These are phyloP conservation scores for Cadophora sp. DNA, from an alignment of 2,329 filamentous ascomycete genomes.

Conservation along the genomic window DNA sequence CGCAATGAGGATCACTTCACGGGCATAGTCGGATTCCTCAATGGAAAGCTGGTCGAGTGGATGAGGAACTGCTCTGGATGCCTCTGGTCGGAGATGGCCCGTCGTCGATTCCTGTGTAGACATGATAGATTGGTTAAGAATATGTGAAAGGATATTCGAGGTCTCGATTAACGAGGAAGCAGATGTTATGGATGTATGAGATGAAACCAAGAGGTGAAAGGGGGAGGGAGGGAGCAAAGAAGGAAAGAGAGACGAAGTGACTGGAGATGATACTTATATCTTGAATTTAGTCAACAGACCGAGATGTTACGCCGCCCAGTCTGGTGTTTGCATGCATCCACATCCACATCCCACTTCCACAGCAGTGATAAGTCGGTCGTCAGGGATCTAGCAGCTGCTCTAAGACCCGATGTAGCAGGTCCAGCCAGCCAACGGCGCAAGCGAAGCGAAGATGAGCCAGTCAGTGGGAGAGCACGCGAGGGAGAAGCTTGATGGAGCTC, in stretches of 20 bases:
- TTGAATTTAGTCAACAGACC: conserved; percentile 15
- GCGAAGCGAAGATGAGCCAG: background rate
- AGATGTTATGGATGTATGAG: background rate
- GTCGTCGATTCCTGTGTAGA: conserved; percentile 26
- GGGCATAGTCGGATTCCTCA: conserved; percentile 59
- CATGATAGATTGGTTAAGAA: conserved; percentile 19
- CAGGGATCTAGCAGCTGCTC: conserved; percentile 5
- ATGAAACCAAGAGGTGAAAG: background rate
- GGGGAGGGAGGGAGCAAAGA: background rate
- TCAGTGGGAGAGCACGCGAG: background rate
- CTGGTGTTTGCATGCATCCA: conserved; percentile 3
- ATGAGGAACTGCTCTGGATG: conserved; percentile 45
- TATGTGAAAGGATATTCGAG: background rate
- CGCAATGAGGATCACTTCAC: conserved; percentile 50
- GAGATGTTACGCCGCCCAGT: background rate
- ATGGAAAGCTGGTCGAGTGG: conserved; percentile 55
- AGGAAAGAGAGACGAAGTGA: background rate
- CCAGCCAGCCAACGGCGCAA: conserved; percentile 7
- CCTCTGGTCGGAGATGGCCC: conserved; percentile 22
- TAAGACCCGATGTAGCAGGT: conserved; percentile 21
- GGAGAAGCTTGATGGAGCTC: background rate
- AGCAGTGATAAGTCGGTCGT: conserved; percentile 7
- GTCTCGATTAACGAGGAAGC: background rate
- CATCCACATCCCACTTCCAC: conserved; percentile 26
- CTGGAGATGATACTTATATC: conserved; percentile 20